Conservation (phyloP, 805 yeast species). For the Kodamaea restingae region DNA sequence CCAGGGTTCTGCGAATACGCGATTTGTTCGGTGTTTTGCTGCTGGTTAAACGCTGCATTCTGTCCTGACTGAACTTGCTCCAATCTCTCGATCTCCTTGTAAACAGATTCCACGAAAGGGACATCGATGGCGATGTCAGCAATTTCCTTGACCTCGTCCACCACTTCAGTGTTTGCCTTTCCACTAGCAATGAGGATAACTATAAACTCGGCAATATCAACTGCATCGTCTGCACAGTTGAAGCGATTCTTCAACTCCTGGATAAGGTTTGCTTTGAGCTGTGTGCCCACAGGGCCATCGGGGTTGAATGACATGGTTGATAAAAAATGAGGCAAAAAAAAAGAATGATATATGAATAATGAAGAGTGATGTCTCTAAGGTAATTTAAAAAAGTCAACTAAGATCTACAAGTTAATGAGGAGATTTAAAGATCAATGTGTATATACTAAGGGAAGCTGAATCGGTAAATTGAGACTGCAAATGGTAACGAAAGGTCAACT, state of each 20-base stretch:
- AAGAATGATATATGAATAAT: background rate
- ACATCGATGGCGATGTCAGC: constrained; percentile 60
- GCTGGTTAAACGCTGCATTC: too few relatives aligned
- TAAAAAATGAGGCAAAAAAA: background rate
- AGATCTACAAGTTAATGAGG: too few relatives aligned
- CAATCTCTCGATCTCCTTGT: constrained; percentile 49
- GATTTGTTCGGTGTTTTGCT: too few relatives aligned
- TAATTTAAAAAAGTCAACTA: too few relatives aligned
- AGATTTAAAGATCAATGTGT: too few relatives aligned
- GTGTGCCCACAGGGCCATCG: constrained; percentile 36
- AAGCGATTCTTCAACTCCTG: constrained; percentile 34
- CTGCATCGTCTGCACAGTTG: constrained; percentile 38
- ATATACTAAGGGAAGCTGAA: too few relatives aligned
- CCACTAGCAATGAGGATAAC: constrained; percentile 68
- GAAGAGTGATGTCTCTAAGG: constrained; percentile 1
- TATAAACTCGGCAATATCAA: constrained; percentile 69
- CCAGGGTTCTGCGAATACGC: too few relatives aligned
- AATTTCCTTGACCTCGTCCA: constrained; percentile 55
- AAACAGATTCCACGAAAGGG: constrained; percentile 53
- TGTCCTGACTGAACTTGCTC: background rate
- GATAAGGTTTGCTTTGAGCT: constrained; percentile 31
- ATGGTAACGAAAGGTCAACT: too few relatives aligned
- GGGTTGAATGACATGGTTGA: constrained; percentile 26
- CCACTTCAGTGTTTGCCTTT: constrained; percentile 57
- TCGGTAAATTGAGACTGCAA: too few relatives aligned